Conservation (phyloP, 441 rosid genomes). For the Populus trichocarpa region DNA sequence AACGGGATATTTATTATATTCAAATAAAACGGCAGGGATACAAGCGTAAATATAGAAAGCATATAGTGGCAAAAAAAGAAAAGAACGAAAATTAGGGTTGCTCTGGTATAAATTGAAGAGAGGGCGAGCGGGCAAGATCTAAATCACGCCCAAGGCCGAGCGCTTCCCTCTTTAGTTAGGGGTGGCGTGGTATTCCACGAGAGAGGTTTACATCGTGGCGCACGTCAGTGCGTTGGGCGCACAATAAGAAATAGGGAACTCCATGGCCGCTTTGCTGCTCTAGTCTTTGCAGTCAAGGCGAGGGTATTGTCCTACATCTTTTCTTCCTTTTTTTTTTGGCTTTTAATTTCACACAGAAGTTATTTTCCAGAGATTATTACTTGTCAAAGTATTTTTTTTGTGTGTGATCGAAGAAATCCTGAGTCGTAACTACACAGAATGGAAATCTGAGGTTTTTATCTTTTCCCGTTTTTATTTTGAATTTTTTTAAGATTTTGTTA, state of each 20-base stretch:
- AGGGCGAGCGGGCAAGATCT: not conserved
- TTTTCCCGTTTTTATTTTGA: no score
- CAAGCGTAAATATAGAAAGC: not conserved
- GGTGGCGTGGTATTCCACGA: constrained; percentile 64
- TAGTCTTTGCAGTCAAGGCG: constrained; percentile 46
- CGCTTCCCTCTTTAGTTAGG: constrained; percentile 49
- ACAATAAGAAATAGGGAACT: constrained; percentile 26
- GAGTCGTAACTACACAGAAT: no score
- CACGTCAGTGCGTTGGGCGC: constrained; percentile 44
- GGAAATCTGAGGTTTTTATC: no score
- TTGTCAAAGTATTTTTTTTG: no score
- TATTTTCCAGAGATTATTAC: not conserved
- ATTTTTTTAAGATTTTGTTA: no score
- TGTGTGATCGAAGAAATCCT: no score
- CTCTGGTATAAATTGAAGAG: not conserved
- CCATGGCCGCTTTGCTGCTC: constrained; percentile 55
- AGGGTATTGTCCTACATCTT: constrained; percentile 42
- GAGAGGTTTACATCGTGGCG: constrained; percentile 44
- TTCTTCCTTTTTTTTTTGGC: no score
- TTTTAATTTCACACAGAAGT: no score
- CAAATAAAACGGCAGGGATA: not conserved
- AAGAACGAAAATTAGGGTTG: not conserved
- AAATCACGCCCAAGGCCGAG: constrained; percentile 53
- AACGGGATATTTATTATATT: not conserved
- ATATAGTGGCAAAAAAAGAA: not conserved